Base-by-base conservation (phyloP, 2,329 filamentous ascomycete species). In the Colletotrichum chrysophilum region DNA sequence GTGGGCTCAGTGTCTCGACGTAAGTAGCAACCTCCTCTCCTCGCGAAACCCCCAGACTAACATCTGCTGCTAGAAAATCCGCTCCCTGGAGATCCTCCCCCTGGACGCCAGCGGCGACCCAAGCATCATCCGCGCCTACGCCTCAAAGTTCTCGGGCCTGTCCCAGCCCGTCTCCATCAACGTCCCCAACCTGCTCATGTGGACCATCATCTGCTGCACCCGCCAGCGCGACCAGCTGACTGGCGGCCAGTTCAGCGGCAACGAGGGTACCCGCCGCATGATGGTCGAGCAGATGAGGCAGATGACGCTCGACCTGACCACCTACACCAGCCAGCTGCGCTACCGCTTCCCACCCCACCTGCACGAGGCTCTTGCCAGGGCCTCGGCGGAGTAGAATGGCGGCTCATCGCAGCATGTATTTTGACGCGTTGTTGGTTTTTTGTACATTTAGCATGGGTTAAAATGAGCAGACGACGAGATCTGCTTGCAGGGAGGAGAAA, bases 301-400 rank as follows among this genome's bases (percentile, higher is more conserved):
- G 83, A 95, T 94, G 87, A 96, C 95, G 52, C 93, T 96, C 84
- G 96, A 98, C 85, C 86, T 98, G 80, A 98, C 97, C 88, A 94
- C 97, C 16, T 98, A 98, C 87, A 96, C 96, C 18, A 96, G 96
- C 72, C 92, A 98, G 89, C 92, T 98, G 82, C 93, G 95, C 82
- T 98, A 98, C 86, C 93, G 97, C 81, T 91, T 98, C 86, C 95
- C 95, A 66, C 94, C 95, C 48, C 91, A 94, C 81, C 90, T 98
- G 71, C 96, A 97, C 85, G 96, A 98, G 88, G 94, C 94, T 77
- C 87, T 98, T 81, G 96, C 96, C 65, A 91, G 93, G 82, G 95
- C 95, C 55, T 95, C 94, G 66, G 93, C 93, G 60, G 94, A 96
- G 80, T 91, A 83, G 80, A 56, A 10, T 8, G 32, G 24, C 13